Evolutionary conservation across 1,139 yeast species (phyloP).

Genomic region (Arxiozyma bovina): DNA sequence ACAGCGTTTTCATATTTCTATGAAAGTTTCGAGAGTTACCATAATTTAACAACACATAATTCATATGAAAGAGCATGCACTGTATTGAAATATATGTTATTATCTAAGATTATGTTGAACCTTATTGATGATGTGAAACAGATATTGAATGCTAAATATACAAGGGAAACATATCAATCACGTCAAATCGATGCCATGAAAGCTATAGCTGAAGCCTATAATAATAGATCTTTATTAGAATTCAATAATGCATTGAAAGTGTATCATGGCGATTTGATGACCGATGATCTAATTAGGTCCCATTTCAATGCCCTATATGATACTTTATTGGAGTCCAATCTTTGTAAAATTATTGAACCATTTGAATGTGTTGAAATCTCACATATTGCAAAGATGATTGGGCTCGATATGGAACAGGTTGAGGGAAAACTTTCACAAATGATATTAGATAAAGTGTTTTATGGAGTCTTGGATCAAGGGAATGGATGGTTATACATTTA

Average conservation of each 20-base stretch:
- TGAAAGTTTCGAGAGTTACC: conserved; percentile 87
- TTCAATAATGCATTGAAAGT: conserved; percentile 71
- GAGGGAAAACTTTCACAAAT: conserved; percentile 93
- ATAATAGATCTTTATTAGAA: conserved; percentile 82
- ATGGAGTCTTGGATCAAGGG: conserved; percentile 96
- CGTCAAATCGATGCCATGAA: conserved; percentile 82
- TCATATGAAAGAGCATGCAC: conserved; percentile 62
- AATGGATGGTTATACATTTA: conserved; percentile 94
- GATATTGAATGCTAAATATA: conserved; percentile 70
- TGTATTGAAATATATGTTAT: conserved; percentile 82
- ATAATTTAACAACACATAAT: conserved; percentile 37
- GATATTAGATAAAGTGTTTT: conserved; percentile 89
- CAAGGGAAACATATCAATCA: conserved; percentile 63
- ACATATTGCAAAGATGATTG: conserved; percentile 81
- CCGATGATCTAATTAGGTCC: conserved; percentile 81
- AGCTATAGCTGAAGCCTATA: conserved; percentile 82
- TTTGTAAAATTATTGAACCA: conserved; percentile 91
- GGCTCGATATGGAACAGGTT: conserved; percentile 78
- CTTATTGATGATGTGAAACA: conserved; percentile 76
- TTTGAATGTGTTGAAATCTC: conserved; percentile 89
- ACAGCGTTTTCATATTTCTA: conserved; percentile 93
- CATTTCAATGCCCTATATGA: conserved; percentile 92
- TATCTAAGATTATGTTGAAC: conserved; percentile 89
- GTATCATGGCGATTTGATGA: conserved; percentile 67
- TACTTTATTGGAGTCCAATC: conserved; percentile 82